Base-by-base conservation (phyloP, 2,329 filamentous ascomycete genomes). In the Monosporascus sp. region DNA sequence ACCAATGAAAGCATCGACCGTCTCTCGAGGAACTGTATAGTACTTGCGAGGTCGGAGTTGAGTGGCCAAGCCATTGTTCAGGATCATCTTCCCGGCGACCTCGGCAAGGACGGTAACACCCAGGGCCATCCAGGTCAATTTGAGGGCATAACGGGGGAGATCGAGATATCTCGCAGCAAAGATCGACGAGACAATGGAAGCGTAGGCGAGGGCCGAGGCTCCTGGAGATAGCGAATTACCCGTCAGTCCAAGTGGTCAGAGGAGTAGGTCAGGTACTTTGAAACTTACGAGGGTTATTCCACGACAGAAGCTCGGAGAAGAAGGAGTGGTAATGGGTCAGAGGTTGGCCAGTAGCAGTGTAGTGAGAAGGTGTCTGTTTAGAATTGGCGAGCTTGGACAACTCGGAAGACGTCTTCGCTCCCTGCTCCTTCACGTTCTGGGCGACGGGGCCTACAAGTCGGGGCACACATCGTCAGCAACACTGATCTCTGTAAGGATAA, bases 261-360 rank as follows among this genome's bases (percentile, higher is more conserved):
- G 47, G 50, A 48, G 46, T 42, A 47, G 36, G 51, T 38, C 56
- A 47, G 51, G 47, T 5, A 25, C 22, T 51, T 49, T 57, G 44
- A 52, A 25, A 75, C 80, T 65, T 76, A 84, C 83, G 80, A 66
- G 83, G 83, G 68, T 85, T 84, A 66, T 85, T 78, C 83, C 85
- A 88, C 60, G 84, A 86, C 56, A 88, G 74, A 53, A 88, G 76
- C 68, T 85, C 82, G 49, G 79, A 80, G 71, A 88, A 88, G 72
- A 87, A 82, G 17, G 83, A 87, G 73, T 88, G 84, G 68, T 87
- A 88, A 70, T 86, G 82, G 54, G 83, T 86, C 65, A 86, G 70
- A 49, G 79, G 79, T 69, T 86, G 82, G 62, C 81, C 82, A 47
- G 80, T 84, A 56, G 80, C 81, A 62, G 82, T 75, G 36, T 75